Evolutionary conservation across 2,329 filamentous ascomycete species (phyloP), one percentile per base, ranked within the genome.

Genomic region (Didymella lethalis): DNA sequence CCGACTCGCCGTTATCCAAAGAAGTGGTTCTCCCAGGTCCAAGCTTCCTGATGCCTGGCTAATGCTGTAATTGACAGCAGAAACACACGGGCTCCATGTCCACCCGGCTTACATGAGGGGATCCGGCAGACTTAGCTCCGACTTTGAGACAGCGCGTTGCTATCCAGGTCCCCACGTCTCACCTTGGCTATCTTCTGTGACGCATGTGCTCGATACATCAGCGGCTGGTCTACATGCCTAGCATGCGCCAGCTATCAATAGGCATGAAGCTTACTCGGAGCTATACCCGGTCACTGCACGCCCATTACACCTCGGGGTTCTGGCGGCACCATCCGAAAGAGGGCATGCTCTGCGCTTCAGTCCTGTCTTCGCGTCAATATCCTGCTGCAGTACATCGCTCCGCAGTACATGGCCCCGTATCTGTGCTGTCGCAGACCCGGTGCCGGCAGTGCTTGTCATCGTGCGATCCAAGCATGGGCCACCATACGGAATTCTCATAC

Each of bases 301-400:
- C 75, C 75, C 70, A 75, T 75, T 65, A 64, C 66, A 61, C 61
- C 65, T 76, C 72, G 69, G 71, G 63, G 69, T 68, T 61, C 68
- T 68, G 73, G 69, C 65, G 59, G 66, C 61, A 66, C 74, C 68
- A 74, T 69, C 71, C 71, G 71, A 64, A 68, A 69, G 68, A 62
- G 61, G 69, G 67, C 66, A 70, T 71, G 67, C 72, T 59, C 64
- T 65, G 66, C 67, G 68, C 68, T 73, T 73, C 70, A 76, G 70
- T 71, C 64, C 71, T 54, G 63, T 69, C 66, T 73, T 77, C 74
- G 77, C 71, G 75, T 76, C 75, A 77, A 77, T 70, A 72, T 72
- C 71, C 67, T 74, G 67, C 69, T 75, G 70, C 69, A 76, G 72
- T 75, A 76, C 73, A 70, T 75, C 69, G 73, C 72, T 73, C 74